Base-by-base conservation (phyloP, 2,329 filamentous ascomycete genomes). In the Talaromyces sp. region DNA sequence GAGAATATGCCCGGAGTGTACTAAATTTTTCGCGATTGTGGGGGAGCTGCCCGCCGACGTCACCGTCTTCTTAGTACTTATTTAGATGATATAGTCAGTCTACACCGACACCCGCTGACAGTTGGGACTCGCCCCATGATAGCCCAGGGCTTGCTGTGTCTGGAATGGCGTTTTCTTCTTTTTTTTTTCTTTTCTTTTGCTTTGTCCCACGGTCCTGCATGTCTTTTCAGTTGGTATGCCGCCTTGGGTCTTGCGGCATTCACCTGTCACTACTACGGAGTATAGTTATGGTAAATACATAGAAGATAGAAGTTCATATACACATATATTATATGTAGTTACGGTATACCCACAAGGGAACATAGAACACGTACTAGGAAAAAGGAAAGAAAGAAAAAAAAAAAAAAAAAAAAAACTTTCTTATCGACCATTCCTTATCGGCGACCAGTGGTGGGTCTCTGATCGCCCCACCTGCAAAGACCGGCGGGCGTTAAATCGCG, bases 11-110 rank as follows among this genome's bases (percentile, higher is more conserved):
- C n/a, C n/a, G n/a, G n/a, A n/a, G n/a, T n/a, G 5, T 38, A 38
- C 29, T 35, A 19, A 24, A 9, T 29, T 29, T 10, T 32, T 4
- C 17, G 13, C 21, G 50, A 21, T 11, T 24, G 27, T 38, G 54
- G 58, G 54, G 58, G 52, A 52, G 58, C 51, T 50, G 32, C 24
- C 53, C 58, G 13, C 54, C 53, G 58, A 60, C 58, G 58, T 60
- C 58, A 60, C 41, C 13, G 4, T 46, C 19, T 46, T 3, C 26
- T 27, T 6, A 3, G 26, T 27, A 19, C 43, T 46, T n/a, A n/a
- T n/a, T n/a, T n/a, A n/a, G n/a, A 14, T 17, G 13, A 19, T 46
- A 13, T 24, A 38, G 35, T 38, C 8, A 1, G 14, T 46, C 14
- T 19, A 27, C 27, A 29, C 17, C 17, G 31, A 55, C 51, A 35